Conservation (phyloP, 768 basidiomycete genomes). For the Harrya chromipes region DNA sequence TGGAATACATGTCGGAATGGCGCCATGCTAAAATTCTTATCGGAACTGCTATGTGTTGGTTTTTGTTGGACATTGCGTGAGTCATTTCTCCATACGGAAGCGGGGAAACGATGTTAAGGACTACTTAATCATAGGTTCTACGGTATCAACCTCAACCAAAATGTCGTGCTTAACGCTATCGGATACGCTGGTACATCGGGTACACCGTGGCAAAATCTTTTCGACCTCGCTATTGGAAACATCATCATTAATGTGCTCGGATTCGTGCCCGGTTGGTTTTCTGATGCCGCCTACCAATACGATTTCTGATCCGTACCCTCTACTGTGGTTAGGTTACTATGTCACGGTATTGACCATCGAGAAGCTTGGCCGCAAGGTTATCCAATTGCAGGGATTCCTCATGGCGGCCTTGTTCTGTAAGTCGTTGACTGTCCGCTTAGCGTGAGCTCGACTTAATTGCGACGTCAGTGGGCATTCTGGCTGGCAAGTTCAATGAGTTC, state of each 20-base stretch:
- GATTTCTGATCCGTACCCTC: not conserved
- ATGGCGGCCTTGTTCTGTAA: constrained; percentile 64
- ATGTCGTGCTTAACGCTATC: constrained; percentile 72
- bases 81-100: not conserved
- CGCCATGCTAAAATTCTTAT: constrained; percentile 62
- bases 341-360: constrained; percentile 67
- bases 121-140: constrained; percentile 50
- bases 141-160: constrained; percentile 74
- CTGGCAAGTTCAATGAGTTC: constrained; percentile 57
- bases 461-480: constrained; percentile 58
- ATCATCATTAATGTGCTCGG: constrained; percentile 73
- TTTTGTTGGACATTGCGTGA: constrained; percentile 71
- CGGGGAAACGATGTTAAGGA: not conserved
- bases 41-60: constrained; percentile 70
- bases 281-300: not conserved
- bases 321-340: constrained; percentile 53
- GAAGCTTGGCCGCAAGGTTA: constrained; percentile 68
- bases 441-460: not conserved
- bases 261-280: constrained; percentile 63
- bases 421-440: constrained; percentile 5
- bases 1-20: constrained; percentile 70
- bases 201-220: constrained; percentile 60
- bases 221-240: constrained; percentile 63
- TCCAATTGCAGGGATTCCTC: constrained; percentile 75
- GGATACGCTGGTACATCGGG: constrained; percentile 60